A percentile compares a stretch with the other conserved stretches of the same genome.
Evolutionary conservation across 768 basidiomycete species (phyloP).

Genomic region (Rhizopogon rudus): DNA sequence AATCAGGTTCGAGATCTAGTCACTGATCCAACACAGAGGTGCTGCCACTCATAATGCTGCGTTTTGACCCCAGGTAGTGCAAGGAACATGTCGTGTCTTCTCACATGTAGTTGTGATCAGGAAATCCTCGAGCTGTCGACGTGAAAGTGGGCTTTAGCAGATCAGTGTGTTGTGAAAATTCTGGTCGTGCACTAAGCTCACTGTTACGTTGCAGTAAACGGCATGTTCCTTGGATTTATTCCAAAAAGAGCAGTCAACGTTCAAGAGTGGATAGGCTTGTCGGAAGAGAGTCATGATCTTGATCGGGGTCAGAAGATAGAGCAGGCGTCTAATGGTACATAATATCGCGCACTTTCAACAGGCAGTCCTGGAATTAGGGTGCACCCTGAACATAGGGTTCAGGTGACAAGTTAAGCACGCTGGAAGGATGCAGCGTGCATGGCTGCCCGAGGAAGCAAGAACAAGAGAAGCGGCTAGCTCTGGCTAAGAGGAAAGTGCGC

Average conservation of each 20-base stretch:
- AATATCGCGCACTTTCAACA: conserved; percentile 22
- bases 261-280: background rate
- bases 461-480: background rate
- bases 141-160: background rate
- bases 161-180: background rate
- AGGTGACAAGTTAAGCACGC: conserved; percentile 2
- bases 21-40: background rate
- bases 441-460: background rate
- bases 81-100: background rate
- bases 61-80: no score
- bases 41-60: no score
- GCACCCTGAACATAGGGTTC: conserved; percentile 20
- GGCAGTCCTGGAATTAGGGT: conserved; percentile 19
- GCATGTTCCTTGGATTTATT: background rate
- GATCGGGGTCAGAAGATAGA: conserved; percentile 3
- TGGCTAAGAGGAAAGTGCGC: conserved; percentile 1
- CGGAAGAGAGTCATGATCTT: conserved; percentile 1
- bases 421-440: conserved; percentile 7
- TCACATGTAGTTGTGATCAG: background rate
- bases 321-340: conserved; percentile 16
- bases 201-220: background rate
- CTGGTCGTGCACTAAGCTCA: background rate
- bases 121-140: background rate
- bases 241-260: background rate
- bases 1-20: background rate